Percentiles rank a stretch among this genome's conserved stretches.
Evolutionary conservation across 371 early-diverging fungal genomes (phyloP).

Genomic region (Rhizopus stolonifer): DNA sequence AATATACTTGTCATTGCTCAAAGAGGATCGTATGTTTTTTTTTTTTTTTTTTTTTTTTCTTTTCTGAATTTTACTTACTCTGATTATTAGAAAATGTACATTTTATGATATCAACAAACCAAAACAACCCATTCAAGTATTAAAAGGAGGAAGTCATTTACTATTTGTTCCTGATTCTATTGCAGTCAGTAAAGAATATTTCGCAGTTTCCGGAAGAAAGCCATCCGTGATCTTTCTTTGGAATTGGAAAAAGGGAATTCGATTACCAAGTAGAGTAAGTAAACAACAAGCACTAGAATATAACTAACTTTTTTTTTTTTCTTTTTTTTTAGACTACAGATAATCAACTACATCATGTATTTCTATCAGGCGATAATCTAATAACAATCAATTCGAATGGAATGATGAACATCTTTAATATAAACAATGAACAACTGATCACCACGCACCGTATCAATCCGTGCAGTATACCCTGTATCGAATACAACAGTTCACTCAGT

Average conservation of each 20-base stretch:
- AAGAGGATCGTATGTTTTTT: constrained; percentile 46
- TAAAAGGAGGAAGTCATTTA: constrained; percentile 45
- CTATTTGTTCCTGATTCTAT: constrained; percentile 49
- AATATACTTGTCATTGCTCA: constrained; percentile 47
- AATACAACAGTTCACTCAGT: constrained; percentile 36
- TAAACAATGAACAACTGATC: constrained; percentile 18
- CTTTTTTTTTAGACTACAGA: constrained; percentile 37
- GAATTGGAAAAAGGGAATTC: constrained; percentile 52
- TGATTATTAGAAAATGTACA: constrained; percentile 34
- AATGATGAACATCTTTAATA: constrained; percentile 32
- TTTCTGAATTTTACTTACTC: neutral
- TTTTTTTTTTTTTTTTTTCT: neutral
- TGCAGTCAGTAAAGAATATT: constrained; percentile 40
- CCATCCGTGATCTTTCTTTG: constrained; percentile 52
- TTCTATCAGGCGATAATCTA: constrained; percentile 34
- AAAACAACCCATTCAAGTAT: constrained; percentile 43
- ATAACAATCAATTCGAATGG: constrained; percentile 45
- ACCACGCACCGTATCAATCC: constrained; percentile 24
- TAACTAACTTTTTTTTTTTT: neutral
- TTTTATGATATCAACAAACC: constrained; percentile 43
- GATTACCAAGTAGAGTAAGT: constrained; percentile 37
- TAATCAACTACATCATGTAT: constrained; percentile 47
- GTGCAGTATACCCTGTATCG: constrained; percentile 43
- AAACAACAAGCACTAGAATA: neutral
- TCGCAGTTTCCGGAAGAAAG: constrained; percentile 45